These are phyloP conservation scores for Apiotrichum mycotoxinovorans DNA, from an alignment of 1,284 basidiomycete species.

Conservation along the genomic window DNA sequence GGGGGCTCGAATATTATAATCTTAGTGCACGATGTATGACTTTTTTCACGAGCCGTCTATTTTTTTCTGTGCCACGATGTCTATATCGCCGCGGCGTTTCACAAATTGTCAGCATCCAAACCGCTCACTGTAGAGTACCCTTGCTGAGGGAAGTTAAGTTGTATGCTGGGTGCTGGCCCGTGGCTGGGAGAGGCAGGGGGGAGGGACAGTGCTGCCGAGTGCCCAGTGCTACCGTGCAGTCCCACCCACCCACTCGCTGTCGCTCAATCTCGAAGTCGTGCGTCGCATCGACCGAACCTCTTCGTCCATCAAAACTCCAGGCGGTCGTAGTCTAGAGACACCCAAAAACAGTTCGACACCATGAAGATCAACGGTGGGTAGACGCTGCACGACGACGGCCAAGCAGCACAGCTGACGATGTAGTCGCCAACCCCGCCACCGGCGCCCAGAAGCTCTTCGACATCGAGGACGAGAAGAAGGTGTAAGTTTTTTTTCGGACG, in stretches of 20 bases:
- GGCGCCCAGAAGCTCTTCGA: conserved; percentile 96
- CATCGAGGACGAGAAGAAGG: conserved; percentile 86
- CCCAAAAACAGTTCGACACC: neutral
- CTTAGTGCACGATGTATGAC: too few species aligned
- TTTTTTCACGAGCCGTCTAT: too few species aligned
- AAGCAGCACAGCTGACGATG: neutral
- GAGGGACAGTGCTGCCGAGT: too few species aligned
- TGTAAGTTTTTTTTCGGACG: conserved; percentile 55
- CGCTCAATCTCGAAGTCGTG: neutral
- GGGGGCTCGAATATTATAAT: too few species aligned
- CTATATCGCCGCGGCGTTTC: too few species aligned
- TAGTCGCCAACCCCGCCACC: conserved; percentile 94
- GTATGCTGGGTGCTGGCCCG: too few species aligned
- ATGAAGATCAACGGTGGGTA: neutral
- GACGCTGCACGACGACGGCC: neutral
- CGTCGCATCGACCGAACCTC: neutral
- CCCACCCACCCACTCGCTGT: neutral
- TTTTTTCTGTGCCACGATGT: too few species aligned
- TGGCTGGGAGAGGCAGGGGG: too few species aligned
- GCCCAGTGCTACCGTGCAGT: too few species aligned
- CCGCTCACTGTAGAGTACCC: too few species aligned
- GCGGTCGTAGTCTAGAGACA: neutral
- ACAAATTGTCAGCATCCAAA: too few species aligned
- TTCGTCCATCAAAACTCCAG: neutral
- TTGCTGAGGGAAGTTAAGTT: too few species aligned